Evolutionary conservation across 306 rosid genomes (phyloP), one percentile per base, ranked within the genome.

Genomic region (Pterocarpus santalinus): DNA sequence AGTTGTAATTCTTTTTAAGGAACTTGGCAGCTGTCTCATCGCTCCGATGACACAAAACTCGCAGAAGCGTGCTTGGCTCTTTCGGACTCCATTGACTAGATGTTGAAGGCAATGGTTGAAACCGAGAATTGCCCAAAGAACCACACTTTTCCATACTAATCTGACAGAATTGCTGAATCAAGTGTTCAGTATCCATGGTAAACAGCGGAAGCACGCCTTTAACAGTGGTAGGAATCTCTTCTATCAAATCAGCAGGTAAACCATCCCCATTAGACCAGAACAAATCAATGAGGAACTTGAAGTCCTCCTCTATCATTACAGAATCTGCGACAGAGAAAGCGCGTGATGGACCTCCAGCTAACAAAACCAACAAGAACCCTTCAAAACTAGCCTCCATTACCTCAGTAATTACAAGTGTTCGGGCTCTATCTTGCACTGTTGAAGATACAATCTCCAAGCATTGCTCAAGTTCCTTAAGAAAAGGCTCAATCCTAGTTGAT

Each of bases 211-310:
- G 92, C 22, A 87, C 69, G 62, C 65, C 87, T 72, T 82, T 91
- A 53, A 89, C 89, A 0, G 69, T 87, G 36, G 84, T 72, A 17
- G 90, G 85, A 62, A 67, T 81, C 61, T 90, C 89, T 43, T 79
- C 87, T 34, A 94, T 90, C 72, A 88, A 65, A 67, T 91, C 97
- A 70, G 80, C 76, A 5, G 98, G 91, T 78, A 94, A 83, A 44
- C 98, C 95, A 82, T 90, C 90, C 58, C 98, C 97, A 56, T 82
- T 88, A n/a, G 97, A 91, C 97, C 97, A 91, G 84, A 94, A 91
- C 53, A 91, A 85, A 83, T 94, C 97, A 2, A 83, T 82, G 3
- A 94, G 89, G 82, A 76, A 82, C 87, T 86, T 90, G 17, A 94
- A 94, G 66, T 94, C 98, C 70, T 90, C 97, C 71, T 90, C 90